Base-by-base conservation (phyloP, 2,329 filamentous ascomycete species). In the Verticillium zaregamsianum region DNA sequence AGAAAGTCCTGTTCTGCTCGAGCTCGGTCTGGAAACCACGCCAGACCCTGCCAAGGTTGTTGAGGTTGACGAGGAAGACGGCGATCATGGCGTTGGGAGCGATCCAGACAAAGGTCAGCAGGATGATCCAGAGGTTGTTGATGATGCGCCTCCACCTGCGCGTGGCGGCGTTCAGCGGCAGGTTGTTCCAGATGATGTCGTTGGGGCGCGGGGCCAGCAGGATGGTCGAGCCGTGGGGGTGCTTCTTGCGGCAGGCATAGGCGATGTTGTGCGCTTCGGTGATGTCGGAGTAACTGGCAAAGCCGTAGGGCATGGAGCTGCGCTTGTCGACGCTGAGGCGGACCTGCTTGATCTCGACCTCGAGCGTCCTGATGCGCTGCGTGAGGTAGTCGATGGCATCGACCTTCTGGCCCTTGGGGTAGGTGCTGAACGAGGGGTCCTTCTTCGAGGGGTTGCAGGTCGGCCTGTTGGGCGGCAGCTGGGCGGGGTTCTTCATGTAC, bases 361-460 rank as follows among this genome's bases (percentile, higher is more conserved):
- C 94, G 39, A 99, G 82, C 57, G 89, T 83, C 67, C 88, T 87
- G 71, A 99, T 97, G 20, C 93, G 88, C 59, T 90, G 85, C 0
- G 93, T 96, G 60, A 96, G 81, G 70, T 97, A 98, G 65, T 97
- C 92, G 70, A 99, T 98, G 20, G 95, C 92, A 72, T 99, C 95
- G 5, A 98, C 85, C 72, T 93, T 94, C 66, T 91, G 86, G 15
- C 86, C 86, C 37, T 83, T 85, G 28, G 88, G 82, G 66, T 88
- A 89, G 2, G 84, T 86, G 55, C 74, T 76, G 67, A 86, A 88
- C 0, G 86, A 83, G 61, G 86, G 87, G 69, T 97, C 92, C 65
- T 90, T 90, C 72, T 93, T 94, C 14, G 90, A 90, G 0, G 92
- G 91, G 55, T 85, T 87, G 79, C 93, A 96, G 57, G 85, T 83